phyloP scores from a whole-genome alignment of 2,329 filamentous ascomycete genomes.

The Colletotrichum sp. region DNA sequence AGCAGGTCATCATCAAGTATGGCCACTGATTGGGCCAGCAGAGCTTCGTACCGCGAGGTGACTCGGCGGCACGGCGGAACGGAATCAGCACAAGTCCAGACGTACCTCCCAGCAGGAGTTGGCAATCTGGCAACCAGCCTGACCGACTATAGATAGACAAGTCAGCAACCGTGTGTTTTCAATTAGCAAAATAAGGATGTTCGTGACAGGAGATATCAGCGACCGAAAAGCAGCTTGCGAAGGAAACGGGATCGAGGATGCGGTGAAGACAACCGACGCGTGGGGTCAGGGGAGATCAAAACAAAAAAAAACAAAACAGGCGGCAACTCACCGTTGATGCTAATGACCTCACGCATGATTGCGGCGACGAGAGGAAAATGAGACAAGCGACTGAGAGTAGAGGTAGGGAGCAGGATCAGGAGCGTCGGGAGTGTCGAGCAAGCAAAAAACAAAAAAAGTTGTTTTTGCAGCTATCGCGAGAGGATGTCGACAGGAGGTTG shows the following conservation, averaged over 20 bases:
- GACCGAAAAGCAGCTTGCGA: background rate
- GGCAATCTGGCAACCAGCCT: constrained; percentile 99
- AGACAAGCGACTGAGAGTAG: constrained; percentile 26
- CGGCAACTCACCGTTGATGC: constrained; percentile 85
- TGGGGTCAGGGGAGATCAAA: constrained; percentile 34
- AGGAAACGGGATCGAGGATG: constrained; percentile 36
- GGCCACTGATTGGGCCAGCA: background rate
- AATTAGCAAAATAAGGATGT: constrained; percentile 9
- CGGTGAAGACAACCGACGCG: constrained; percentile 48
- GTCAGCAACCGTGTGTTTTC: constrained; percentile 50
- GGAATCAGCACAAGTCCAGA: constrained; percentile 32
- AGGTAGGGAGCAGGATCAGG: constrained; percentile 6
- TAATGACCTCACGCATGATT: constrained; percentile 99
- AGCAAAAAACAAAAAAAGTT: constrained; percentile 11
- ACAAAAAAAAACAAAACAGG: constrained; percentile 20
- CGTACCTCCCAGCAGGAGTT: constrained; percentile 99
- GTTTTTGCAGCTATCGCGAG: constrained; percentile 21
- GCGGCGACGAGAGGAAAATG: constrained; percentile 30
- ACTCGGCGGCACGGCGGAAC: background rate
- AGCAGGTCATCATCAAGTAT: background rate
- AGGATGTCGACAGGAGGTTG: constrained; percentile 20
- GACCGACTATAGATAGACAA: constrained; percentile 75
- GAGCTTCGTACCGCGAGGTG: background rate
- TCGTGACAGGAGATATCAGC: constrained; percentile 24
- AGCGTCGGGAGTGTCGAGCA: background rate